A percentile compares a stretch with the other conserved stretches of the same genome.
These are phyloP conservation scores for Escallonia rubra DNA, from an alignment of 129 eudicot genomes.

Conservation along the genomic window DNA sequence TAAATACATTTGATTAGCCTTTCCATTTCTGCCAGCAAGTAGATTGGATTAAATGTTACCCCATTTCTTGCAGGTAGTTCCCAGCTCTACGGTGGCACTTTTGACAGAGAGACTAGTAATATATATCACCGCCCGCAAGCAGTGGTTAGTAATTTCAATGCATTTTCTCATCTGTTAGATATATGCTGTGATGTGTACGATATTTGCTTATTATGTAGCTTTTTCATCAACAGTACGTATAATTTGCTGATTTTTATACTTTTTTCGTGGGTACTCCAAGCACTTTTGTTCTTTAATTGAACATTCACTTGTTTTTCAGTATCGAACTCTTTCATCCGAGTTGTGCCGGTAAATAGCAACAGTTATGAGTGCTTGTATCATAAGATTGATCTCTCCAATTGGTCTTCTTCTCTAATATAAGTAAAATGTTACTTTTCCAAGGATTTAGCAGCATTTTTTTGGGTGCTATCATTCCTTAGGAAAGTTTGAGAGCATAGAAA, in stretches of 20 bases:
- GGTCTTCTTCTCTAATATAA: too few species aligned
- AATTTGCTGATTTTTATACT: neutral
- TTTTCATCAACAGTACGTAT: neutral
- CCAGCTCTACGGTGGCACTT: constrained; percentile 31
- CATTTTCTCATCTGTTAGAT: neutral
- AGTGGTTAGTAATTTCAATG: constrained; percentile 33
- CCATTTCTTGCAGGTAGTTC: constrained; percentile 46
- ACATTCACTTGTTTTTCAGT: too few species aligned
- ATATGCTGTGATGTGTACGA: neutral
- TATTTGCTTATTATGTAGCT: neutral
- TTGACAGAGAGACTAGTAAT: constrained; percentile 42
- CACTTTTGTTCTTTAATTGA: too few species aligned
- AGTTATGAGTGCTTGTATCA: too few species aligned
- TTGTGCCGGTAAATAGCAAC: too few species aligned
- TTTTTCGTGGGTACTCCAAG: too few species aligned
- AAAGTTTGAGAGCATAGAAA: neutral
- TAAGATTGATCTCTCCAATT: too few species aligned
- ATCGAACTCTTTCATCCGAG: too few species aligned
- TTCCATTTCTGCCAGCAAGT: too few species aligned
- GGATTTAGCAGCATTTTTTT: neutral
- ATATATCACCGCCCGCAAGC: constrained; percentile 34
- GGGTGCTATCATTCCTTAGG: neutral
- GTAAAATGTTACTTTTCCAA: too few species aligned
- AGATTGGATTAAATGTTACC: neutral
- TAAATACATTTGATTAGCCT: too few species aligned